Base-by-base conservation (phyloP, 495 filamentous ascomycete genomes). In the Lophiostoma macrostomum region DNA sequence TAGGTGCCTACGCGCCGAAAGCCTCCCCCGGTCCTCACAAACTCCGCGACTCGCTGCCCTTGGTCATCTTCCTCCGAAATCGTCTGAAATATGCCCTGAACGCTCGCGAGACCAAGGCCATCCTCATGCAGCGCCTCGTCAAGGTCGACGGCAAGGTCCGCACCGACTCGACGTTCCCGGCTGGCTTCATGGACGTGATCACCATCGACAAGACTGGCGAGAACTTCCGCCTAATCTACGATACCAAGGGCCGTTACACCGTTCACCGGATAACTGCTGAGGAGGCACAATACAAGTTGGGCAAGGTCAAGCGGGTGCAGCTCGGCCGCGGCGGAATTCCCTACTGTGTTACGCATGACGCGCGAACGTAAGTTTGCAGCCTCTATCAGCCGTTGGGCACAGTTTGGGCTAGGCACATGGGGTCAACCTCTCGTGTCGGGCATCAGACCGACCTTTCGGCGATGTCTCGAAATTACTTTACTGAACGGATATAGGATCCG, bases 271-370 rank as follows among this genome's bases (percentile, higher is more conserved):
- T 97, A 80, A 87, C 91, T 67, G 76, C 84, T 56, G 94, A 96
- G 80, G 93, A 98, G 87, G 91, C 93, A 63, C 82, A 86, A 79
- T 98, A 94, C 86, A 98, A 98, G 86, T 81, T 98, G 57, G 90
- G 90, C 77, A 98, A 97, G 81, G 94, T 97, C 80, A 96, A 96
- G 87, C 82, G 90, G 64, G 93, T 97, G 35, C 94, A 98, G 80
- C 84, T 98, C 67, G 94, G 93, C 81, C 89, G 88, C 74, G 94
- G 93, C 77, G 93, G 91, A 77, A 93, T 98, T 82, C 93, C 93
- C 88, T 97, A 95, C 88, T 95, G 96, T 87, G 93, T 97, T 87
- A 97, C 94, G 88, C 94, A 97, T 84, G 93, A 98, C 89, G 93
- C 94, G 77, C 84, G 93, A 88, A 98, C 94, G 91, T 96, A 78